A percentile compares a stretch with the other conserved stretches of the same genome.
Conservation (phyloP, 208 protist species). For the Tritrichomonas foetus region DNA sequence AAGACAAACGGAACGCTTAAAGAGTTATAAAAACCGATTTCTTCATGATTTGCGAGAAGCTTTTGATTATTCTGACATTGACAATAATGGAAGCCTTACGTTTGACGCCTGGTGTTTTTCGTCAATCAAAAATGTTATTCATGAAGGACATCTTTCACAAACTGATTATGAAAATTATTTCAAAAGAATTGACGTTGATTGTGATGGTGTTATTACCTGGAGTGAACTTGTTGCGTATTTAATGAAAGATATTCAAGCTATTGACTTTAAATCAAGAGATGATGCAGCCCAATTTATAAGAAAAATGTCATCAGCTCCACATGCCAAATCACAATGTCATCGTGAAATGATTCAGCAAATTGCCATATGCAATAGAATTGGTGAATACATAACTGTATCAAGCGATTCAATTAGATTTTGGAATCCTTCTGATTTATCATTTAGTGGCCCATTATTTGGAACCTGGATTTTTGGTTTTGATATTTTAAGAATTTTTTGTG, state of each 20-base stretch:
- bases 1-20: background rate
- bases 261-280: background rate
- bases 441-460: background rate
- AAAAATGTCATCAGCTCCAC: background rate
- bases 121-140: background rate
- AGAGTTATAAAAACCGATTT: background rate
- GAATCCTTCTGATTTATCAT: background rate
- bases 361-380: background rate
- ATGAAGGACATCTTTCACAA: background rate
- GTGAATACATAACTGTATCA: background rate
- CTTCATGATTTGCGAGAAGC: no score
- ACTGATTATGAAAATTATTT: constrained; percentile 24
- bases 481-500: background rate
- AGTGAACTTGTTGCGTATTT: background rate
- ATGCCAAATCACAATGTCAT: background rate
- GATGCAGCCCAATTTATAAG: constrained; percentile 20
- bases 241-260: background rate
- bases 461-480: background rate
- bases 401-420: constrained; percentile 24
- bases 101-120: background rate
- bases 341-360: background rate
- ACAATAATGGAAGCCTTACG: background rate
- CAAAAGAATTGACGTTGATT: background rate
- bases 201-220: background rate
- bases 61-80: background rate